phyloP scores from a whole-genome alignment of 2,329 filamentous ascomycete genomes.

The Sarocladium brachiariae region DNA sequence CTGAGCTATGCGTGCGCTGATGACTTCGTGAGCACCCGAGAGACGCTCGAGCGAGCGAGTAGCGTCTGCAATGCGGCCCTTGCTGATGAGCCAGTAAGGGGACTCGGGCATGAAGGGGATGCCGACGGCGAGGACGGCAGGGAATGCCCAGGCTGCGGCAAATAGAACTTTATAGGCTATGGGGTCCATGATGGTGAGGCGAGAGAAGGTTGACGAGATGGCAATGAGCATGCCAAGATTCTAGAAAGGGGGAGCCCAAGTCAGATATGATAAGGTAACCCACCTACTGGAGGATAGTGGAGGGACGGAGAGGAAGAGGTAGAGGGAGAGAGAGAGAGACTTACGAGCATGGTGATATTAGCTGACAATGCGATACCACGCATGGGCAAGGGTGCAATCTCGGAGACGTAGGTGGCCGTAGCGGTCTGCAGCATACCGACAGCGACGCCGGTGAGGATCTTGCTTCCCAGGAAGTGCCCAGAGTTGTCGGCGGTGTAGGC shows the following conservation, averaged over 20 bases:
- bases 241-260: slow-evolving; percentile 25
- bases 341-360: slow-evolving; percentile 10
- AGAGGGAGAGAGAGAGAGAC: too few species aligned
- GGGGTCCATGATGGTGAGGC: slow-evolving; percentile 14
- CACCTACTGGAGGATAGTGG: too few species aligned
- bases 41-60: slow-evolving; percentile 17
- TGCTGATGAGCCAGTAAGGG: slow-evolving; percentile 33
- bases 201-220: slow-evolving; percentile 13
- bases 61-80: slow-evolving; percentile 24
- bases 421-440: slow-evolving; percentile 15
- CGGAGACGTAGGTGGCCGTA: slow-evolving; percentile 15
- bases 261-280: slow-evolving; percentile 23
- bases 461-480: slow-evolving; percentile 15
- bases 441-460: slow-evolving; percentile 17
- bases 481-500: slow-evolving; percentile 14
- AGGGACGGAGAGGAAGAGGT: too few species aligned
- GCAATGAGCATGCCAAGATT: slow-evolving; percentile 10
- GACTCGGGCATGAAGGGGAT: slow-evolving; percentile 33
- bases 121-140: slow-evolving; percentile 11
- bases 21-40: not conserved
- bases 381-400: slow-evolving; percentile 13
- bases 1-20: slow-evolving; percentile 3
- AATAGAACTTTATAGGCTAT: slow-evolving; percentile 15
- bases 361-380: slow-evolving; percentile 14
- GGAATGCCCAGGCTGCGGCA: slow-evolving; percentile 12